Evolutionary conservation across 768 basidiomycete species (phyloP).

Genomic region (Mycena leptocephala): DNA sequence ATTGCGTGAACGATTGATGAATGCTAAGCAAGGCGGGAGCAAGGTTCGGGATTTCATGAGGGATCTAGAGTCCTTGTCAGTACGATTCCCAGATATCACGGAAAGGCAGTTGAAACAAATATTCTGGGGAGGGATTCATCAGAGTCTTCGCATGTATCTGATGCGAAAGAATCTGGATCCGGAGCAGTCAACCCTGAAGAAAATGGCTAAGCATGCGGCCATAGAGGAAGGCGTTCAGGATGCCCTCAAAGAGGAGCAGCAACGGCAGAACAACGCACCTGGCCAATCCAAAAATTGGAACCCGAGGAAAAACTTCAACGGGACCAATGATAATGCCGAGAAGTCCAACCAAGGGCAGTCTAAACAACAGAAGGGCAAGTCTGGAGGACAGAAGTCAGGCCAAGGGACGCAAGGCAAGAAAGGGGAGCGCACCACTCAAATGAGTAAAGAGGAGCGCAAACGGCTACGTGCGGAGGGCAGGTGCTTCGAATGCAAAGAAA

Average conservation of each 20-base stretch:
- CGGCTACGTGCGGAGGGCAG: too few species aligned
- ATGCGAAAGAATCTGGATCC: constrained; percentile 39
- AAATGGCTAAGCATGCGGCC: not conserved
- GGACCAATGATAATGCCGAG: too few species aligned
- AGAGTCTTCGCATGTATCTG: constrained; percentile 36
- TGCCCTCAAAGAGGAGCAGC: not conserved
- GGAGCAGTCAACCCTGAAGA: constrained; percentile 12
- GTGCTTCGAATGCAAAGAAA: too few species aligned
- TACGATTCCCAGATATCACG: constrained; percentile 38
- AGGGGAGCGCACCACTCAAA: too few species aligned
- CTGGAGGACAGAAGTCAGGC: too few species aligned
- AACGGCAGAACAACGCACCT: not conserved
- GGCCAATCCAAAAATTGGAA: too few species aligned
- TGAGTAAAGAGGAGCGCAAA: too few species aligned
- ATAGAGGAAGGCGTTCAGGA: not conserved
- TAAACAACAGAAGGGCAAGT: too few species aligned
- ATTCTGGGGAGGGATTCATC: constrained; percentile 42
- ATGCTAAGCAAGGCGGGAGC: constrained; percentile 20
- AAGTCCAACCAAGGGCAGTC: too few species aligned
- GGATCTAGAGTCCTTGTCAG: constrained; percentile 37
- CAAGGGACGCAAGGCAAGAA: too few species aligned
- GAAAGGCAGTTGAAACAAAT: constrained; percentile 36
- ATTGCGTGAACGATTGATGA: constrained; percentile 33
- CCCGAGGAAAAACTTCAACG: too few species aligned
- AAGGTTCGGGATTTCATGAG: constrained; percentile 40